Evolutionary conservation across 768 basidiomycete species (phyloP).

Genomic region (Boletus fagicola): DNA sequence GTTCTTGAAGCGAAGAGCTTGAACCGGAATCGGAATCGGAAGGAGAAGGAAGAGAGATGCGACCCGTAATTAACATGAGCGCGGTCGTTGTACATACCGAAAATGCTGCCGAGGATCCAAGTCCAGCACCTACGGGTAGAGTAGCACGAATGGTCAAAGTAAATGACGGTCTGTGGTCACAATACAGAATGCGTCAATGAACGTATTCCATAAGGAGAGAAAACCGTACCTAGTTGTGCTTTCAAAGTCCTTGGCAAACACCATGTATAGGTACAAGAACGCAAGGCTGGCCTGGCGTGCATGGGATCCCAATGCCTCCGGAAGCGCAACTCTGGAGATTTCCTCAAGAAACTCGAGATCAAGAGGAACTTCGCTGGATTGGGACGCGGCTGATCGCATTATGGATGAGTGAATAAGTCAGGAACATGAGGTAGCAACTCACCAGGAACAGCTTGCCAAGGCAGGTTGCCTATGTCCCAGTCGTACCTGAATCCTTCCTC

Average conservation of each 20-base stretch:
- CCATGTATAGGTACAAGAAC: slow-evolving; percentile 94
- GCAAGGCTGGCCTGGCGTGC: slow-evolving; percentile 56
- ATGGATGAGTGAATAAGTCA: background rate
- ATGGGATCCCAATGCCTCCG: slow-evolving; percentile 31
- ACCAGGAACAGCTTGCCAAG: slow-evolving; percentile 71
- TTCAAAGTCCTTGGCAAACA: slow-evolving; percentile 45
- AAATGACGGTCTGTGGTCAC: slow-evolving; percentile 59
- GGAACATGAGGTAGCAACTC: background rate
- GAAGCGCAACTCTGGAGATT: slow-evolving; percentile 48
- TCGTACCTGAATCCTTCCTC: slow-evolving; percentile 60
- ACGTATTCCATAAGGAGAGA: slow-evolving; percentile 16
- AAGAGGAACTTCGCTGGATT: slow-evolving; percentile 40
- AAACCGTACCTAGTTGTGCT: slow-evolving; percentile 53
- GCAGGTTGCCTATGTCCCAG: slow-evolving; percentile 76
- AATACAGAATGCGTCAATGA: slow-evolving; percentile 13
- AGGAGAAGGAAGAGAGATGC: slow-evolving; percentile 56
- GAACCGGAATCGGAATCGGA: slow-evolving; percentile 11
- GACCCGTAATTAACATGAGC: slow-evolving; percentile 71
- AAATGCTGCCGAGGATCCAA: slow-evolving; percentile 96
- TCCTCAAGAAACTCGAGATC: slow-evolving; percentile 74
- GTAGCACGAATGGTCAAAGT: slow-evolving; percentile 83
- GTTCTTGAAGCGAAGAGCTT: slow-evolving; percentile 34
- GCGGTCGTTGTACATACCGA: slow-evolving; percentile 83
- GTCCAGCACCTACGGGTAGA: slow-evolving; percentile 90
- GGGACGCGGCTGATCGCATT: slow-evolving; percentile 12